phyloP scores from a whole-genome alignment of 768 basidiomycete species.

The Naganishia vishniacii region DNA sequence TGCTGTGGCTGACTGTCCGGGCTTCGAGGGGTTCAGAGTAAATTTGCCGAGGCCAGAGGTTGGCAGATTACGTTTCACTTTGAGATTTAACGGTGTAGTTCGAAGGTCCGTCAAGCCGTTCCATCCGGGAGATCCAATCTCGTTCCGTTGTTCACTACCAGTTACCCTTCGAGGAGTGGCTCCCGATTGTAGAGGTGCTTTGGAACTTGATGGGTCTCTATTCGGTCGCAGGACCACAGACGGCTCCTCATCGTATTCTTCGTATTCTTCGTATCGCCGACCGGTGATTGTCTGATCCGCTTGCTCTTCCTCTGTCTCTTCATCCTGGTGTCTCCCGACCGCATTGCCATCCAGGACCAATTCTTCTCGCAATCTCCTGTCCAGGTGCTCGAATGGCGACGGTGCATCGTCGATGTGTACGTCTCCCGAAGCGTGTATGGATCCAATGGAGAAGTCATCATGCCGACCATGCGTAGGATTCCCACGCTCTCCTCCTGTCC shows the following conservation, averaged over 20 bases:
- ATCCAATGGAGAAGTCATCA: background rate
- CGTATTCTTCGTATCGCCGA: slow-evolving; percentile 27
- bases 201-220: background rate
- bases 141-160: background rate
- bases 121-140: slow-evolving; percentile 52
- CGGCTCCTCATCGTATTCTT: slow-evolving; percentile 26
- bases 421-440: slow-evolving; percentile 1
- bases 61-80: slow-evolving; percentile 54
- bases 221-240: slow-evolving; percentile 23
- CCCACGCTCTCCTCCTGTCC: background rate
- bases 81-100: slow-evolving; percentile 48
- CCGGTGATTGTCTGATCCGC: slow-evolving; percentile 32
- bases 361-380: slow-evolving; percentile 10
- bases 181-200: background rate
- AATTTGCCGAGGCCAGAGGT: slow-evolving; percentile 1
- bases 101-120: slow-evolving; percentile 68
- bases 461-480: background rate
- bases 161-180: background rate
- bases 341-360: too few relatives aligned
- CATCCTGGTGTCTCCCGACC: background rate
- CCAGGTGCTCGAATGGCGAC: slow-evolving; percentile 12
- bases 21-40: background rate
- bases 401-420: slow-evolving; percentile 12
- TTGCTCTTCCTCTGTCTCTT: background rate
- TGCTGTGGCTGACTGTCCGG: background rate